These are phyloP conservation scores for Echeveria elegans DNA, from an alignment of 164 flowering plant genomes.

Conservation along the genomic window DNA sequence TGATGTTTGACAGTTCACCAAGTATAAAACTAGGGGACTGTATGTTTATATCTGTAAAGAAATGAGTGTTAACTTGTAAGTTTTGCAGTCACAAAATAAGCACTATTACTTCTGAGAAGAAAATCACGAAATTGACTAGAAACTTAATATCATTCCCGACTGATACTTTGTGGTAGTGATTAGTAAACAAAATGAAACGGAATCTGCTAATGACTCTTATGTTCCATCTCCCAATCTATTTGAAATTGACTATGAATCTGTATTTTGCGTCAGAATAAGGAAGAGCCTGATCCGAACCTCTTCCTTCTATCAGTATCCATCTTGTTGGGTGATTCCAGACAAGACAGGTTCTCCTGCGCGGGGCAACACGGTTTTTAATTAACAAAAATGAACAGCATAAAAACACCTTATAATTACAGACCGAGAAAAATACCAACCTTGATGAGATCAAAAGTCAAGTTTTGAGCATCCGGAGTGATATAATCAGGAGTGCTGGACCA, in stretches of 20 bases:
- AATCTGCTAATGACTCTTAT: too few species aligned
- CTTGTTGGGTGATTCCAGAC: slow-evolving; percentile 85
- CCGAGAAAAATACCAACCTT: slow-evolving; percentile 31
- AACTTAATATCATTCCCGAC: too few species aligned
- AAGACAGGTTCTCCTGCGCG: slow-evolving; percentile 65
- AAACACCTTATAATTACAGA: not conserved
- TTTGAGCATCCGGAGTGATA: slow-evolving; percentile 76
- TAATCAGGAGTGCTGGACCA: slow-evolving; percentile 86
- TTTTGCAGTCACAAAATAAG: too few species aligned
- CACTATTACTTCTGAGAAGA: too few species aligned
- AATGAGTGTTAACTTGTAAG: not conserved
- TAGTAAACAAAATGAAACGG: too few species aligned
- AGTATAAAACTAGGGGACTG: slow-evolving; percentile 23
- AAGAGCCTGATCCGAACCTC: slow-evolving; percentile 44
- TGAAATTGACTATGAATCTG: too few species aligned
- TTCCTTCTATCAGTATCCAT: slow-evolving; percentile 39
- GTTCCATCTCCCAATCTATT: too few species aligned
- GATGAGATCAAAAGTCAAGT: slow-evolving; percentile 29
- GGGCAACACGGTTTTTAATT: not conserved
- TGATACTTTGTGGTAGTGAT: too few species aligned
- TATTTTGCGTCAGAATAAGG: too few species aligned
- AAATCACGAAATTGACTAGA: too few species aligned
- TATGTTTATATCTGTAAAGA: slow-evolving; percentile 23
- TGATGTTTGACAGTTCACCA: slow-evolving; percentile 20
- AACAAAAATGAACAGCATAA: not conserved